Evolutionary conservation across 2,329 filamentous ascomycete genomes (phyloP), one percentile per base, ranked within the genome.

Genomic region (Aureobasidium leucospermi): DNA sequence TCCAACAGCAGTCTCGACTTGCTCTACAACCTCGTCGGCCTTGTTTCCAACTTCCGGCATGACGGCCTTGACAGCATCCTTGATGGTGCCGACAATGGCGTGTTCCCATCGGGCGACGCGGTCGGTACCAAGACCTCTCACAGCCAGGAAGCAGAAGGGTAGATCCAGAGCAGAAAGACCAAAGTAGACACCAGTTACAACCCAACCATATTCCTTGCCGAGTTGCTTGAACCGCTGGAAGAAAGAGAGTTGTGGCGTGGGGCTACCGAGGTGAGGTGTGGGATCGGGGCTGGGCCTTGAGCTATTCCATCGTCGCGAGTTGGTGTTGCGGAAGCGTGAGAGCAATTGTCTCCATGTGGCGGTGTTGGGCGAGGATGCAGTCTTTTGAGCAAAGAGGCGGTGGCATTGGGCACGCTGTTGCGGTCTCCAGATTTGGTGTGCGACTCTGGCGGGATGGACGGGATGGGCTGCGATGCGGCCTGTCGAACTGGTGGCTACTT

Each of bases 191-290:
- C 91, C 93, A 5, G 96, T 74, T 1, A 92, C 92, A 3, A 89
- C 83, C 90, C 92, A 97, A 42, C 94, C 94, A 73, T 99, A 99
- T 73, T 97, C 93, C 64, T 87, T 85, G 2, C 88, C 91, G 47
- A 99, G 82, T 70, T 89, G 90, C 74, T 87, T 91, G 70, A 97
- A 77, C 29, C 87, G 82, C 63, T 85, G 85, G 2, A 86, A 86
- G 43, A 63, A 74, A 63, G 65, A 75, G 51, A 55, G 51, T 34
- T 53, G 65, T 23, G 65, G 62, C 60, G 61, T 52, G 13, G 63
- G 63, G 46, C 62, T 64, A 13, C 55, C 61, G 64, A 61, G 74
- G 69, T 58, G 71, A 71, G 62, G 31, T 36, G 65, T 65, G 9
- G 74, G 73, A 60, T 76, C 67, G 15, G 68, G 70, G 29, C 64